phyloP scores from a whole-genome alignment of 164 flowering plant genomes.

The Akebia trifoliata region DNA sequence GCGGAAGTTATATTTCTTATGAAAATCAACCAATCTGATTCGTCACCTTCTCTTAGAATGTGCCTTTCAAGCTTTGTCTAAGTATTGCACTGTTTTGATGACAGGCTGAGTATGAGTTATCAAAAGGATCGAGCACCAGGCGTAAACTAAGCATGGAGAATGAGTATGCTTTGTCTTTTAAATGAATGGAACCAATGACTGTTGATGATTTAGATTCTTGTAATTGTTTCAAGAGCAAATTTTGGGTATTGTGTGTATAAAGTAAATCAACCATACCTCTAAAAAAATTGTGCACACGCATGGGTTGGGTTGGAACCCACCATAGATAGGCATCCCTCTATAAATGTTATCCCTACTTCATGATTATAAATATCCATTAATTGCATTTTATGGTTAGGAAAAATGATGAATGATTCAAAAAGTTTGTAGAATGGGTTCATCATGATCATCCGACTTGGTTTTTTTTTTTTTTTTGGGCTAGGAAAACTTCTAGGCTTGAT shows the following conservation, averaged over 20 bases:
- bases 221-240: too few relatives aligned
- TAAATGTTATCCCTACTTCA: neutral
- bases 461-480: neutral
- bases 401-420: constrained; percentile 1
- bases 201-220: too few relatives aligned
- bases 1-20: neutral
- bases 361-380: neutral
- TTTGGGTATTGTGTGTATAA: too few relatives aligned
- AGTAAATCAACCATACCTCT: too few relatives aligned
- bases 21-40: neutral
- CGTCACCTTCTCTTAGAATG: neutral
- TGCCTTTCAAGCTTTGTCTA: neutral
- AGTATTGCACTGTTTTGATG: constrained; percentile 4
- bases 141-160: constrained; percentile 53
- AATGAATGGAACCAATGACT: too few relatives aligned
- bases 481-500: too few relatives aligned
- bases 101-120: constrained; percentile 78
- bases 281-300: neutral
- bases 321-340: neutral
- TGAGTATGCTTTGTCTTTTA: constrained; percentile 49
- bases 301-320: neutral
- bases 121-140: constrained; percentile 52
- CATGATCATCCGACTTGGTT: neutral
- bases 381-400: neutral
- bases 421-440: neutral